phyloP scores from a whole-genome alignment of 2,329 filamentous ascomycete genomes.

The Fusarium cyanostomum region DNA sequence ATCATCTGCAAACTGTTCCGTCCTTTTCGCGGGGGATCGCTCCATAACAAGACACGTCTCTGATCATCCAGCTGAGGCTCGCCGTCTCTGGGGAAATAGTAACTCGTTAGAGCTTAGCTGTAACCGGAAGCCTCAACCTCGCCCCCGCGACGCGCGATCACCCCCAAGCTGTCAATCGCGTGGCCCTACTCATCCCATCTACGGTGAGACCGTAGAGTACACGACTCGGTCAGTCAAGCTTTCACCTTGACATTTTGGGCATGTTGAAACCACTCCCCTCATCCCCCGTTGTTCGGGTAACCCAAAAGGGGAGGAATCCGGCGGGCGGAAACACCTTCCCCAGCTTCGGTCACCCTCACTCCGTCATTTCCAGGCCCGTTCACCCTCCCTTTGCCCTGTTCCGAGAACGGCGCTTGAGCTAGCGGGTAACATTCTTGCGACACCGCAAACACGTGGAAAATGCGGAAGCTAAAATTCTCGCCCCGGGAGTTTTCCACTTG shows the following conservation, averaged over 20 bases:
- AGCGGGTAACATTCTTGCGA: conserved; percentile 3
- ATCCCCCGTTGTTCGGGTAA: neutral
- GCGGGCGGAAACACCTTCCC: conserved; percentile 2
- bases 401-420: conserved; percentile 12
- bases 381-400: conserved; percentile 7
- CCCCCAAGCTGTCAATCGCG: conserved; percentile 30
- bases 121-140: conserved; percentile 4
- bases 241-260: conserved; percentile 1
- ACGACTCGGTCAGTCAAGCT: conserved; percentile 23
- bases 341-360: conserved; percentile 21
- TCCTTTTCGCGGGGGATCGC: neutral
- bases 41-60: no score
- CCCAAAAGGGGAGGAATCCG: conserved; percentile 3
- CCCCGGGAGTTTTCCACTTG: conserved; percentile 5
- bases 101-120: neutral
- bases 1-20: neutral
- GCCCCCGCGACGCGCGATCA: conserved; percentile 14
- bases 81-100: conserved; percentile 1
- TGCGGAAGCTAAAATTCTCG: conserved; percentile 23
- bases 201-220: conserved; percentile 13
- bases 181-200: conserved; percentile 12
- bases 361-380: neutral
- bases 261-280: conserved; percentile 14
- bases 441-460: conserved; percentile 32
- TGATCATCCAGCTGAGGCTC: neutral